These are phyloP conservation scores for Gossypium bickii DNA, from an alignment of 345 rosid species.

Conservation along the genomic window DNA sequence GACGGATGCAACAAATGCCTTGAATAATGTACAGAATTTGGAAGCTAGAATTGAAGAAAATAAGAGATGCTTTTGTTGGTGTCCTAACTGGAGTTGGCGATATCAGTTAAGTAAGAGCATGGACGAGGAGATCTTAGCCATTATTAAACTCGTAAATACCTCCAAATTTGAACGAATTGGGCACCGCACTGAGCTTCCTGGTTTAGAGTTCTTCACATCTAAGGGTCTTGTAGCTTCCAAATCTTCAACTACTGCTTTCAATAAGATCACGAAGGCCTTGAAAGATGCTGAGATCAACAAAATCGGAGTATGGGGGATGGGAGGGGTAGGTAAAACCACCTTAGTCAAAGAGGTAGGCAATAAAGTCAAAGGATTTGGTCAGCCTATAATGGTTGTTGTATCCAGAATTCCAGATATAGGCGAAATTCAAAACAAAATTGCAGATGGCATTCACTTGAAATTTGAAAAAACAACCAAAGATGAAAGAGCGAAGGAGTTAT, in stretches of 20 bases:
- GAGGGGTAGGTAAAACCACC: constrained; percentile 14
- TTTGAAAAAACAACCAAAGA: not conserved
- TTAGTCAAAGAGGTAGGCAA: not conserved
- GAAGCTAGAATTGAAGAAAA: not conserved
- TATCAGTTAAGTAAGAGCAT: not conserved
- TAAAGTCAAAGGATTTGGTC: not conserved
- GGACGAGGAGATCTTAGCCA: not conserved
- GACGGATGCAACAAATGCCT: not conserved
- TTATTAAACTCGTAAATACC: not conserved
- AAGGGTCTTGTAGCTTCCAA: not conserved
- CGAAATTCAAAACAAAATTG: not conserved
- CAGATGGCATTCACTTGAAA: not conserved
- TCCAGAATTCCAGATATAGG: not conserved
- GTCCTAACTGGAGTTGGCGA: constrained; percentile 2
- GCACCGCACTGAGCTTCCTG: not conserved
- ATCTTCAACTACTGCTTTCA: not conserved
- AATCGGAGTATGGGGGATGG: constrained; percentile 9
- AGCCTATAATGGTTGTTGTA: not conserved
- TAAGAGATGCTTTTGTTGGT: not conserved
- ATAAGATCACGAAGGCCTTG: not conserved
- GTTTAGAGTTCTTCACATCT: not conserved
- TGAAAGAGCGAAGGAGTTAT: not conserved
- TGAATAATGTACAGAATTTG: not conserved
- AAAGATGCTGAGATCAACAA: not conserved
- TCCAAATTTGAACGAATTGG: not conserved